Base-by-base conservation (phyloP, 2,329 filamentous ascomycete genomes). In the Mycosphaerelloides madeirae region DNA sequence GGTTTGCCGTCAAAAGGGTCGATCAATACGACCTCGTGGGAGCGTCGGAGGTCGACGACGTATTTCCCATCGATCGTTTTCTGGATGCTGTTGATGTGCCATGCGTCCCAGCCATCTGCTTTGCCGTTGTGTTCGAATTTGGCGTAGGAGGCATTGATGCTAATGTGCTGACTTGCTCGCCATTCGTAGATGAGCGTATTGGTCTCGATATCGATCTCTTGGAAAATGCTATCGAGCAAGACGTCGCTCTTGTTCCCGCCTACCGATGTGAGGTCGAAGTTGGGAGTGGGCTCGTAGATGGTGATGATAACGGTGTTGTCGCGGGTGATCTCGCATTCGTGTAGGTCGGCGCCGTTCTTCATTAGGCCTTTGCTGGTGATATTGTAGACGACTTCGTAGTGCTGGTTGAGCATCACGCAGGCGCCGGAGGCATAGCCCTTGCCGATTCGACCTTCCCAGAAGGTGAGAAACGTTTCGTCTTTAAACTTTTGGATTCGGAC, bases 61-160 rank as follows among this genome's bases (percentile, higher is more conserved):
- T 75, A 79, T 52, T 78, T 70, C 4, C 73, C 73, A 0, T 1
- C 67, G 55, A 0, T 59, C 50, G 37, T 70, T 68, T 77, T 76
- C 54, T 76, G 71, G 25, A 78, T 59, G 33, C 73, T 73, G 60
- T 78, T 76, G 59, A 79, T 72, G 56, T 77, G 74, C 56, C 74
- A 74, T 46, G 68, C 70, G 54, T 71, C 68, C 67, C 68, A 70
- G 5, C 34, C 34, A n/a, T 37, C 16, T 8, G 19, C 15, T n/a
- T 29, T 28, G 5, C 18, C 34, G 14, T 37, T 25, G 19, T 37
- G 34, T 5, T 40, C 36, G 22, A 22, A 40, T 3, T 13, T 15
- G 18, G 37, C 22, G 19, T 38, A 33, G 15, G 48, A 34, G 28
- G 54, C 46, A 18, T 31, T 41, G 13, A 63, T 31, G 8, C 56